Evolutionary conservation across 2,329 filamentous ascomycete species (phyloP), one percentile per base, ranked within the genome.

Genomic region (Fusarium coicis): DNA sequence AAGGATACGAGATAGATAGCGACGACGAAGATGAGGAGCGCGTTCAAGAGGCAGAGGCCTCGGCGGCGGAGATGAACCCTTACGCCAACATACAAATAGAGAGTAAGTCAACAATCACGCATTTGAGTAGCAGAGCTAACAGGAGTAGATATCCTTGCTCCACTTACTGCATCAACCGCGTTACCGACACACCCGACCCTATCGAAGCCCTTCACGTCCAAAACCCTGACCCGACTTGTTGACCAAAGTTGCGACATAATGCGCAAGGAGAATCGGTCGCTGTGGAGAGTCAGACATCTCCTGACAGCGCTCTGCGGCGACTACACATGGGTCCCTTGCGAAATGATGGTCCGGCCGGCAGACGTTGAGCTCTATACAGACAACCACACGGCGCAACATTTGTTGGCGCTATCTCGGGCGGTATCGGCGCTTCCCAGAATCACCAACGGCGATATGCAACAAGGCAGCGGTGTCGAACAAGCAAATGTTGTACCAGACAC

Each of bases 281-380:
- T 96, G 16, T 93, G 92, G 89, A 90, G 89, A 76, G 91, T 94
- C 52, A 94, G 94, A 79, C 90, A 92, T 74, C 83, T 96, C 56
- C 87, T 94, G 73, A 93, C 92, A 37, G 89, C 89, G 72, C 86
- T 96, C 14, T 90, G 92, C 54, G 94, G 94, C 37, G 94, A 97
- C 79, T 89, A 91, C 70, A 90, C 89, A 19, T 92, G 90, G 90
- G 86, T 88, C 49, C 89, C 90, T 12, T 91, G 89, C 77, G 86
- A 86, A 52, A 83, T 85, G 72, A 87, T 92, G 82, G 82, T 90
- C 42, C 86, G 86, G 2, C 83, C 87, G 10, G 84, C 88, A 74
- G 89, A 92, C 74, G 81, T 85, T 60, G 84, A 87, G 40, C 79
- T 91, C 4, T 92, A 87, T 71, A 85, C 84, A 54, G 84, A 89